Evolutionary conservation across 1,284 basidiomycete genomes (phyloP), one percentile per base, ranked within the genome.

Genomic region (Trametes pubescens): DNA sequence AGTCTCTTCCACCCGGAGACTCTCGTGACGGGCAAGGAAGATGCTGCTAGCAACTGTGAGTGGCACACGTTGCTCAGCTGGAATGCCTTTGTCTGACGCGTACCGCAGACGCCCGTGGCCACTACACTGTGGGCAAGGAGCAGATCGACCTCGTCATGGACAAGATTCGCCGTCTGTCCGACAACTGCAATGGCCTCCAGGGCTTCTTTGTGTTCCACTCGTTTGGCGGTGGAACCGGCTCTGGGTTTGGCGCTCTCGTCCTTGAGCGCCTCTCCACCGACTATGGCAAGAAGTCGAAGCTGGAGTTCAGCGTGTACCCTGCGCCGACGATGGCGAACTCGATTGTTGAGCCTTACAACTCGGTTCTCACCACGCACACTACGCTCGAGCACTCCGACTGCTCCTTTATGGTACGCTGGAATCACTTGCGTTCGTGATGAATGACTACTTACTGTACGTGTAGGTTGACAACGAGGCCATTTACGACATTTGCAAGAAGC

Each of bases 171-270:
- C 92, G 94, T 74, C 88, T 99, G 69, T 92, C 97, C 66, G 98
- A 99, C 82, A 98, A 98, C 84, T 99, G 97, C 83, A 89, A 89
- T 67, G 98, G 98, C 76, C 91, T 99, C 49, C 98, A 99, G 82
- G 98, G 98, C 74, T 99, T 99, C 89, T 99, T 99, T 77, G 95
- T 99, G 75, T 99, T 99, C 92, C 98, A 99, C 86, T 99, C 98
- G 56, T 99, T 99, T 78, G 98, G 98, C 79, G 98, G 98, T 81
- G 98, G 98, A 82, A 99, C 97, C 74, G 98, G 98, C 73, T 99
- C 98, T 65, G 98, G 98, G 79, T 97, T 99, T 77, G 97, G 98
- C 79, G 96, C 97, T 66, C 90, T 99, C 73, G 90, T 99, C 67
- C 91, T 99, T 66, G 98, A 99, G 84, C 91, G 95, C 73, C 91